Percentiles rank a stretch among this genome's conserved stretches.
These are phyloP conservation scores for Blastomyces gilchristii DNA, from an alignment of 2,329 filamentous ascomycete genomes.

Conservation along the genomic window DNA sequence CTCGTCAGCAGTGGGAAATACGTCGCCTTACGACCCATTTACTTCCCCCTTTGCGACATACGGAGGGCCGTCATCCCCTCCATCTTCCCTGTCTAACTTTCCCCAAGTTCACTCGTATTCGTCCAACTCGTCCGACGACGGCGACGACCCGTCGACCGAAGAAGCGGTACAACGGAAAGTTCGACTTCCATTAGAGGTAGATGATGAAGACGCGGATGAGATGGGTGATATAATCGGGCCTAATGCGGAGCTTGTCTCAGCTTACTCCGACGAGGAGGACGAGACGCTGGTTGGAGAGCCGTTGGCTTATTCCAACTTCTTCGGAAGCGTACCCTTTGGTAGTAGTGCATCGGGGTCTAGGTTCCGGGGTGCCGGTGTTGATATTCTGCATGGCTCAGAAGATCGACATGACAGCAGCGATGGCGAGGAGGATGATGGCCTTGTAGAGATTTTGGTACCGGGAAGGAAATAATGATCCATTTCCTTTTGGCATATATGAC, in stretches of 20 bases:
- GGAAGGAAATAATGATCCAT: constrained; percentile 22
- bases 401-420: constrained; percentile 38
- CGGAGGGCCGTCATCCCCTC: constrained; percentile 20
- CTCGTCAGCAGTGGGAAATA: background rate
- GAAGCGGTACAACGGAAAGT: constrained; percentile 34
- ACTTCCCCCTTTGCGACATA: background rate
- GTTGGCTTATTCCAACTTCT: constrained; percentile 59
- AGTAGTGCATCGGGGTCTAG: background rate
- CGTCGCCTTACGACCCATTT: background rate
- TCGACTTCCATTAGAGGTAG: constrained; percentile 49
- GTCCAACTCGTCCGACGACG: constrained; percentile 33
- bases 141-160: constrained; percentile 20
- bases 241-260: constrained; percentile 31
- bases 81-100: constrained; percentile 31
- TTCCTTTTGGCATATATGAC: constrained; percentile 1
- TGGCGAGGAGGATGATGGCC: constrained; percentile 32
- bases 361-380: constrained; percentile 19
- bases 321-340: constrained; percentile 27
- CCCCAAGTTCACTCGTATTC: constrained; percentile 33
- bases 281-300: constrained; percentile 51
- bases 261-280: constrained; percentile 42
- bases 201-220: constrained; percentile 42
- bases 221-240: constrained; percentile 41
- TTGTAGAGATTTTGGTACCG: constrained; percentile 39
- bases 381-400: constrained; percentile 9